These are phyloP conservation scores for Auricularia sp. DNA, from an alignment of 768 basidiomycete genomes.

Conservation along the genomic window DNA sequence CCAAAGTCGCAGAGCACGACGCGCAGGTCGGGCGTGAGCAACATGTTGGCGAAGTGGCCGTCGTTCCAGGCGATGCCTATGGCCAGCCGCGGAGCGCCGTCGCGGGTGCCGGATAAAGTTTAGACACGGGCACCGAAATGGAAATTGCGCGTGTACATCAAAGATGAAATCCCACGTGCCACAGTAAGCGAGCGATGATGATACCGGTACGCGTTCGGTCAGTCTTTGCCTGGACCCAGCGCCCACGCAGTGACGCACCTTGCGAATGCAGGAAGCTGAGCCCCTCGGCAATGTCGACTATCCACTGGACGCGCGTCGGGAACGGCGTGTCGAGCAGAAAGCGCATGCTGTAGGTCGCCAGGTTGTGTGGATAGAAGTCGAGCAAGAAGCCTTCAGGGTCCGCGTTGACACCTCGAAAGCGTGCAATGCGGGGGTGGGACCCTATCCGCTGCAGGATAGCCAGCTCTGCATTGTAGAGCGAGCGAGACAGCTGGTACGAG, in stretches of 20 bases:
- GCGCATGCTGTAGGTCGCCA: background rate
- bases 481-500: background rate
- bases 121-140: too few relatives aligned
- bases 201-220: too few relatives aligned
- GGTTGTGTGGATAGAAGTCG: background rate
- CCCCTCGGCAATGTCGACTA: background rate
- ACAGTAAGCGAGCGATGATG: too few relatives aligned
- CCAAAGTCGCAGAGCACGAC: background rate
- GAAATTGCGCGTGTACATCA: too few relatives aligned
- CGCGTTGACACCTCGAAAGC: background rate
- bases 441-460: background rate
- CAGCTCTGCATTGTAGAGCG: background rate
- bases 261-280: background rate
- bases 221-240: too few relatives aligned
- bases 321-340: background rate
- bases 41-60: background rate
- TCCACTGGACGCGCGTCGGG: background rate
- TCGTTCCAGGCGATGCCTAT: background rate
- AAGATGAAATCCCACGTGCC: too few relatives aligned
- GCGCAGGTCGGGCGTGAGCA: background rate
- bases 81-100: too few relatives aligned
- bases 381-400: background rate
- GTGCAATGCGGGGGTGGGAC: background rate
- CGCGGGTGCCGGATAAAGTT: too few relatives aligned
- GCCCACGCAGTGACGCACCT: background rate